Percentiles rank a stretch among this genome's conserved stretches.
Evolutionary conservation across 2,329 filamentous ascomycete genomes (phyloP).

Genomic region (Nemania serpens): DNA sequence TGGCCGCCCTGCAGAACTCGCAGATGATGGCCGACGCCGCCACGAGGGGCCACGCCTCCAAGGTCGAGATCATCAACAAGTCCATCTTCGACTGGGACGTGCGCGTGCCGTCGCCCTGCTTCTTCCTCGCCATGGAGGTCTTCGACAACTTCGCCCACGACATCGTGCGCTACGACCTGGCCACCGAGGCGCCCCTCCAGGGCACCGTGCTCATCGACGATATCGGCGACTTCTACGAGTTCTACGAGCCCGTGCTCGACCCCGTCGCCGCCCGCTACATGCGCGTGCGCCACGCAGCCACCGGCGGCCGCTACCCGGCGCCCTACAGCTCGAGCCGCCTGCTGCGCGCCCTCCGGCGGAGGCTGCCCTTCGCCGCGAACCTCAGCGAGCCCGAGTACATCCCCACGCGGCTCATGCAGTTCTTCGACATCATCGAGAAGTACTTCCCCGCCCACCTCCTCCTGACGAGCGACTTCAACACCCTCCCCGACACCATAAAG

Average conservation of each 20-base stretch:
- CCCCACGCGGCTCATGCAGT: conserved; percentile 92
- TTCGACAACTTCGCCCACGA: conserved; percentile 99
- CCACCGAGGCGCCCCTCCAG: conserved; percentile 82
- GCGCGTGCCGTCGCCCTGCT: conserved; percentile 90
- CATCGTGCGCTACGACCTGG: conserved; percentile 84
- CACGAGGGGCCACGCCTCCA: conserved; percentile 75
- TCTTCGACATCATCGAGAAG: conserved; percentile 86
- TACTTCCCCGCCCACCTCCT: conserved; percentile 92
- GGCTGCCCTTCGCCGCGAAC: conserved; percentile 73
- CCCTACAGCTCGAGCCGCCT: conserved; percentile 60
- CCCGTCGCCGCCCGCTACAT: conserved; percentile 83
- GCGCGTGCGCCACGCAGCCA: conserved; percentile 79
- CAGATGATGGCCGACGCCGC: conserved; percentile 70
- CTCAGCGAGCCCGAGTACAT: conserved; percentile 89
- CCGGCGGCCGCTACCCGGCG: conserved; percentile 64
- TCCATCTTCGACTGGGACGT: conserved; percentile 94
- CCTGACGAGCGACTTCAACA: conserved; percentile 88
- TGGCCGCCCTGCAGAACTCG: conserved; percentile 77
- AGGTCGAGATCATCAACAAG: conserved; percentile 92
- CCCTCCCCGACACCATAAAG: conserved; percentile 77
- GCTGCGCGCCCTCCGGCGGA: conserved; percentile 64
- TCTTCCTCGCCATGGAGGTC: conserved; percentile 96
- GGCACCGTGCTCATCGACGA: conserved; percentile 85
- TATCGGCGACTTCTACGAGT: conserved; percentile 91
- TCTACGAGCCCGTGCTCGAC: conserved; percentile 82